phyloP scores from a whole-genome alignment of 352 stramenopile genomes.

The Pythium guiyangense region DNA sequence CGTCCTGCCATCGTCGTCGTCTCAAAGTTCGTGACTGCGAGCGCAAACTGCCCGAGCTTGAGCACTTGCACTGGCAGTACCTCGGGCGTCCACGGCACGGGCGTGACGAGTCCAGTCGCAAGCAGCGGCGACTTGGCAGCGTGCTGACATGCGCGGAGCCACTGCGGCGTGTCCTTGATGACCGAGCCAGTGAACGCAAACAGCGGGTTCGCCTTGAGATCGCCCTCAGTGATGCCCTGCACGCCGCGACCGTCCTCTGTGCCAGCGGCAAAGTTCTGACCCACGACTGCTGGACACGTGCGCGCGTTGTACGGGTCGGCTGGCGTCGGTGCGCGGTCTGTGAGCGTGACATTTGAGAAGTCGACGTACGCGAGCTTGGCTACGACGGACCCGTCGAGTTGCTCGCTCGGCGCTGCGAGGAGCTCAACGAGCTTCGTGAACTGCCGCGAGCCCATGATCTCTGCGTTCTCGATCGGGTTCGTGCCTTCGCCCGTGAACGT shows the following conservation, averaged over 20 bases:
- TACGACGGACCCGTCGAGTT: slow-evolving; percentile 20
- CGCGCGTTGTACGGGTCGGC: slow-evolving; percentile 23
- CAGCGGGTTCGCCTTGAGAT: slow-evolving; percentile 31
- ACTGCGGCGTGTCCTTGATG: slow-evolving; percentile 28
- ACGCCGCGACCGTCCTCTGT: slow-evolving; percentile 40
- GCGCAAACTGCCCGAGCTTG: slow-evolving; percentile 46
- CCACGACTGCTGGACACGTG: slow-evolving; percentile 42
- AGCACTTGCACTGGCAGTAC: slow-evolving; percentile 52
- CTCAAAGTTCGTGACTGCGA: slow-evolving; percentile 57
- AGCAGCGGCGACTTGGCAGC: slow-evolving; percentile 34
- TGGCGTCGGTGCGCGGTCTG: slow-evolving; percentile 13
- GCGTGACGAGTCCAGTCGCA: slow-evolving; percentile 33
- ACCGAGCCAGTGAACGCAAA: slow-evolving; percentile 18
- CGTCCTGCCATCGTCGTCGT: slow-evolving; percentile 56
- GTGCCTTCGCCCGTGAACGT: slow-evolving; percentile 37
- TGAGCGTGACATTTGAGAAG: slow-evolving; percentile 37
- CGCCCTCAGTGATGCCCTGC: slow-evolving; percentile 29
- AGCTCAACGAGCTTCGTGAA: slow-evolving; percentile 24
- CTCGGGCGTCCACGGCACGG: slow-evolving; percentile 35
- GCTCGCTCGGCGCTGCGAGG: slow-evolving; percentile 16
- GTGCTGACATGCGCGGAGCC: slow-evolving; percentile 36
- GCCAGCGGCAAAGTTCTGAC: slow-evolving; percentile 47
- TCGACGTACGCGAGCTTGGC: slow-evolving; percentile 41
- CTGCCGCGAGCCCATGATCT: slow-evolving; percentile 40
- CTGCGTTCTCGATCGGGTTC: slow-evolving; percentile 26